Evolutionary conservation across 225 moss, liverwort and hornwort genomes (phyloP), one percentile per base, ranked within the genome.

Genomic region (Physcomitrium patens): DNA sequence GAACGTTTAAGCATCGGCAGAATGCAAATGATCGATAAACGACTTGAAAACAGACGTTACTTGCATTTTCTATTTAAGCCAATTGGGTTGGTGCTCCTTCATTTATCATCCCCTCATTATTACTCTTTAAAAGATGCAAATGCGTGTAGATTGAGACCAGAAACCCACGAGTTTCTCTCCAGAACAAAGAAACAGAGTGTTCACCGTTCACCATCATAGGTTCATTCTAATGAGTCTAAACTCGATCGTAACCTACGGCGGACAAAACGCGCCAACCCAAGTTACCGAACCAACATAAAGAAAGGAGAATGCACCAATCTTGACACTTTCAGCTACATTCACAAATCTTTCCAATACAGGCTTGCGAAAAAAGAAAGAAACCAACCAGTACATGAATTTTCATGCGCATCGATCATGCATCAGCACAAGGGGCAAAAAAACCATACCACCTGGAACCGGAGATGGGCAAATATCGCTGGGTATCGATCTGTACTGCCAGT

Each of bases 381-480:
- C 23, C 2, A 27, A 0, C 28, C 45, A 56, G 10, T 5, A 6
- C 46, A 66, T 9, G n/a, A n/a, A 24, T 54, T 12, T 12, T 41
- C n/a, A 14, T 41, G 9, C 41, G 18, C 24, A 58, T 10, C 24
- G 22, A 3, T 1, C 10, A 8, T 18, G 16, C 51, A 20, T 5
- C 0, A 72, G 41, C 10, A 15, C 9, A 28, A 53, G 42, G 1
- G 51, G 12, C 2, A 19, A 66, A 56, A 28, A 6, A 52, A 56
- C 24, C 65, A 56, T 17, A 75, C 75, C 75, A 52, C 63, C 15
- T 52, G 22, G 41, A 71, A 70, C 2, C 42, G 42, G 37, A 63
- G 55, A 55, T 11, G 17, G 54, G 45, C 0, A 15, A 62, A 0
- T 3, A 37, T 10, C 5, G 9, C 28, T 3, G 3, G 4, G 17